Conservation (phyloP, 2,329 filamentous ascomycete genomes). For the Fusarium denticulatum region DNA sequence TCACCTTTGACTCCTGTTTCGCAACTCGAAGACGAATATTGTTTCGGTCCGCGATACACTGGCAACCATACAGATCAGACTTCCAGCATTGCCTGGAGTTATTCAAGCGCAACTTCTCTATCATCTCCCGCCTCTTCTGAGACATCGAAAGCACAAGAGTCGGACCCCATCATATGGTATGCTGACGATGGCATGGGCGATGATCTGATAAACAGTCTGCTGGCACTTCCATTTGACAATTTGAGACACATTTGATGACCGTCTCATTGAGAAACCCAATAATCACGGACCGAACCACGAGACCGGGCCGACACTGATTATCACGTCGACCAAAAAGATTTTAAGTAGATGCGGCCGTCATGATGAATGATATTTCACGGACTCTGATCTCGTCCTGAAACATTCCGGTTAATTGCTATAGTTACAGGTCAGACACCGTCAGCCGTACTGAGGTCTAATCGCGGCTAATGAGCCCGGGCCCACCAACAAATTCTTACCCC, state of each 20-base stretch:
- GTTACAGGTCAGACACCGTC: background rate
- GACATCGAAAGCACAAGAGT: fast-evolving
- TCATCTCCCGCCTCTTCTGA: background rate
- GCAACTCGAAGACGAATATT: background rate
- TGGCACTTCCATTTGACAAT: background rate
- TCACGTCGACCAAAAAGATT: fast-evolving
- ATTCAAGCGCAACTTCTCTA: background rate
- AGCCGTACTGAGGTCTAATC: background rate
- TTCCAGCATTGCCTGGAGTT: no score
- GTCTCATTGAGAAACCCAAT: no score
- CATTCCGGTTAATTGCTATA: background rate
- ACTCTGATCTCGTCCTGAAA: background rate
- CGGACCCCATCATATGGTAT: background rate
- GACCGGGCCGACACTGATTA: background rate
- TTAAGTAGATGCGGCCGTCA: fast-evolving
- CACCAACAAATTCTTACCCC: background rate
- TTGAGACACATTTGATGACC: background rate
- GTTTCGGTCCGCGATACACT: background rate
- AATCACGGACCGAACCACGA: background rate
- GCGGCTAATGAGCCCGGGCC: background rate
- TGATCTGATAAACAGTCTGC: background rate
- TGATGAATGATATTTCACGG: no score
- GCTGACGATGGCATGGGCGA: background rate
- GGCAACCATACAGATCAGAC: background rate
- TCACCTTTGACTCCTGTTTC: background rate